Evolutionary conservation across 176 grass and related monocot species (phyloP), one percentile per base, ranked within the genome.

Genomic region (Cymbopogon citratus): DNA sequence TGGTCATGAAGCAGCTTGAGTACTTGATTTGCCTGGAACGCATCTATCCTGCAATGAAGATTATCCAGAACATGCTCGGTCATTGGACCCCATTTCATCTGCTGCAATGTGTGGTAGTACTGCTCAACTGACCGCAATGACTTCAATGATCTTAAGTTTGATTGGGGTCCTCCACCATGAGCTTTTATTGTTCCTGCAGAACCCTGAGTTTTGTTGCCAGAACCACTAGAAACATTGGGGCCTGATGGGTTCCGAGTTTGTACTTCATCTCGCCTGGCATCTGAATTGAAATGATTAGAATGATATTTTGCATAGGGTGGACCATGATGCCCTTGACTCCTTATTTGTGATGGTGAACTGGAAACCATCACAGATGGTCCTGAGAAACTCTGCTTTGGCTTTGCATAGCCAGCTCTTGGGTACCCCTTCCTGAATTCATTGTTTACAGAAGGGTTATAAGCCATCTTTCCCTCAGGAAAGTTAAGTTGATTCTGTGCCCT

Each of bases 11-110:
- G 81, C 73, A 95, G 83, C 87, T 98, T 98, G 25, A 98, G 80
- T 12, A 98, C 96, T 80, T 98, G 96, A 86, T 98, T 98, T 43
- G 92, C 92, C 77, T 98, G 92, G 63, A 89, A 98, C 1, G 80
- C 81, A 34, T 95, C 91, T 48, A 98, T 80, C 77, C 90, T 98
- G 87, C 84, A 93, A 72, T 78, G 89, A 15, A 98, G 84, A 84
- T 75, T 82, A 80, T 93, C 85, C 27, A 98, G 86, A 76, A 92
- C 87, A 74, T 79, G 71, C 78, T 98, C 90, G 5, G 83, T 89
- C 79, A 84, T 86, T 49, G 92, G 88, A 78, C 92, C 92, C 96
- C 92, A 95, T 76, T 95, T 98, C 80, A 93, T 85, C 68, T 87
- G 90, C 69, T 95, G 95, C 74, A 95, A 73, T 40, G 90, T 93